A percentile compares a stretch with the other conserved stretches of the same genome.
Evolutionary conservation across 768 basidiomycete genomes (phyloP).

Genomic region (Trametes elegans): DNA sequence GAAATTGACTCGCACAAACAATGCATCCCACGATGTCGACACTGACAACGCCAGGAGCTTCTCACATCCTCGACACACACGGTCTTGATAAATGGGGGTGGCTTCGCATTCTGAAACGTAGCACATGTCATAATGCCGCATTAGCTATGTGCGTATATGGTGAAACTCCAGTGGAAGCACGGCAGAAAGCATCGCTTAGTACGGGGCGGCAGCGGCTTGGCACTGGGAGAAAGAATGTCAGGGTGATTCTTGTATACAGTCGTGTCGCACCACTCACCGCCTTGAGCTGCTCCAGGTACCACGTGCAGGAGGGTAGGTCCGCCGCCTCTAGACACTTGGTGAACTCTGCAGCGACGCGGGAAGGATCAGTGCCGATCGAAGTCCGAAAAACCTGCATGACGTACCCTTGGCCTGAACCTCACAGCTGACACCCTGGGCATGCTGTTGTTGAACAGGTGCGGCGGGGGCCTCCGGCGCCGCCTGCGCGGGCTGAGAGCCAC

Average conservation of each 20-base stretch:
- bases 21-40: not conserved
- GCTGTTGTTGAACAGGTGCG: conserved; percentile 48
- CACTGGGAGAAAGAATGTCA: conserved; percentile 44
- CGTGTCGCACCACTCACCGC: conserved; percentile 51
- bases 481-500: conserved; percentile 51
- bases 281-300: conserved; percentile 88
- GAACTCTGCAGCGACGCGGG: conserved; percentile 53
- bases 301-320: conserved; percentile 74
- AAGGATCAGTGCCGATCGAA: not conserved
- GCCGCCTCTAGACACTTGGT: conserved; percentile 83
- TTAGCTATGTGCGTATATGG: not conserved
- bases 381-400: conserved; percentile 17
- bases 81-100: not conserved
- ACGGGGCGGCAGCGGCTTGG: conserved; percentile 70
- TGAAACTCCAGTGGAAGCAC: not conserved
- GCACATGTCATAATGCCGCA: not conserved
- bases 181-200: conserved; percentile 28
- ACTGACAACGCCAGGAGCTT: not conserved
- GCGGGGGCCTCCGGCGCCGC: conserved; percentile 44
- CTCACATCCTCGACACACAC: not conserved
- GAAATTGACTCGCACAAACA: not conserved
- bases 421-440: conserved; percentile 55
- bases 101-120: not conserved
- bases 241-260: not conserved
- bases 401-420: conserved; percentile 80